Base-by-base conservation (phyloP, 2,329 filamentous ascomycete species). In the Didymella keratinophila region DNA sequence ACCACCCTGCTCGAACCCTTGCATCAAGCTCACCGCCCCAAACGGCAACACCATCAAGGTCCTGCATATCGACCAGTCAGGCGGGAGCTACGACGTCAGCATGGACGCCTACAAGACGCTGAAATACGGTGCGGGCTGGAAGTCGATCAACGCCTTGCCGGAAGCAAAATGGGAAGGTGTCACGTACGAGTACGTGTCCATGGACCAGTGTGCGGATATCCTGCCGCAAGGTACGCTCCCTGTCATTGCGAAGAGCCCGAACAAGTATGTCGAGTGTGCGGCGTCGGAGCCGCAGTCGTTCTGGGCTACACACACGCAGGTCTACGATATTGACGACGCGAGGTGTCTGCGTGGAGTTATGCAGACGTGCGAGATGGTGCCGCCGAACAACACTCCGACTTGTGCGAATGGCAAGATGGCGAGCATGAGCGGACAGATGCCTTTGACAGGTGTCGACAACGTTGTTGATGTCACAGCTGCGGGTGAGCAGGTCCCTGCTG, bases 41-140 rank as follows among this genome's bases (percentile, higher is more conserved):
- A 78, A 73, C 47, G 82, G 76, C 55, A 82, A 83, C 59, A 78
- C 74, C 34, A 73, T 89, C 58, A 80, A 86, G 65, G 83, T 92
- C 49, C 81, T 87, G 59, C 81, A 82, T 71, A 78, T 87, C 60
- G 86, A 87, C 76, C 75, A 79, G 50, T 87, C 84, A 0, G 79
- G 78, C 34, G 84, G 84, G 45, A 85, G 85, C 53, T 74, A 84
- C 72, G 86, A 88, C 73, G 82, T 88, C 75, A 82, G 79, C 53
- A 87, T 87, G 78, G 85, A 87, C 62, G 85, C 85, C 44, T 87
- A 84, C 83, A 86, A 86, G 78, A 83, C 83, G 67, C 83, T 87
- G 41, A 76, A 76, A 64, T 83, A 79, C 30, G 85, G 84, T 61
- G 68, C 78, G 56, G 78, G 78, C 11, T 54, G 56, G 85, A 84